Base-by-base conservation (phyloP, 768 basidiomycete genomes). In the Suillus cothurnatus region DNA sequence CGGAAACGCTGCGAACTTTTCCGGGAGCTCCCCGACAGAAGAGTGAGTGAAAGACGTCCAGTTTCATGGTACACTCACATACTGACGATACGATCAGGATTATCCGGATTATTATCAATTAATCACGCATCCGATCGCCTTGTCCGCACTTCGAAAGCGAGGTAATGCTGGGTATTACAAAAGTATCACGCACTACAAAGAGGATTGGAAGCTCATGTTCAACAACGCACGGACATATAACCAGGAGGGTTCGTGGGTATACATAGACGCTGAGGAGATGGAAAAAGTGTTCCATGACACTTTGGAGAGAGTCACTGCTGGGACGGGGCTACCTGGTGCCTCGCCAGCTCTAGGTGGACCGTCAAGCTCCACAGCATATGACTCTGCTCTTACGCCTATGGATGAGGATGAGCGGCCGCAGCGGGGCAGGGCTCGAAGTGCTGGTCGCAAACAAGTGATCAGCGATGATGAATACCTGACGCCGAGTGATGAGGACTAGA, bases 181-280 rank as follows among this genome's bases (percentile, higher is more conserved):
- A 81, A 86, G 78, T 45, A 86, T 95, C 41, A 79, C 84, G 39
- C 81, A 85, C 64, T 95, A 88, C 79, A 82, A 85, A 64, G 86
- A 87, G 55, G 94, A 97, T 76, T 94, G 91, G 88, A 85, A 85
- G 69, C 84, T 95, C 63, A 95, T 99, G 91, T 98, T 96, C 77
- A 85, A 87, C 76, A 99, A 99, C 71, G 96, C 97, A 6, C 85
- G 92, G 71, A 92, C 88, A 52, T 99, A 94, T 82, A 98, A 98
- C 75, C 90, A 92, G 76, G 94, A 97, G 77, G 94, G 92, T 2
- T 96, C 94, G 0, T 94, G 93, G 92, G 95, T 97, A 43, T 97
- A 95, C 77, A 83, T 92, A 66, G 94, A 97, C 67, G 95, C 97
- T 9, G 92, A 94, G 58, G 93, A 94, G 80, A 94, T 96, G 92